Percentiles rank a stretch among this genome's conserved stretches.
Evolutionary conservation across 331 rosid species (phyloP).

Genomic region (Acacia pycnantha): DNA sequence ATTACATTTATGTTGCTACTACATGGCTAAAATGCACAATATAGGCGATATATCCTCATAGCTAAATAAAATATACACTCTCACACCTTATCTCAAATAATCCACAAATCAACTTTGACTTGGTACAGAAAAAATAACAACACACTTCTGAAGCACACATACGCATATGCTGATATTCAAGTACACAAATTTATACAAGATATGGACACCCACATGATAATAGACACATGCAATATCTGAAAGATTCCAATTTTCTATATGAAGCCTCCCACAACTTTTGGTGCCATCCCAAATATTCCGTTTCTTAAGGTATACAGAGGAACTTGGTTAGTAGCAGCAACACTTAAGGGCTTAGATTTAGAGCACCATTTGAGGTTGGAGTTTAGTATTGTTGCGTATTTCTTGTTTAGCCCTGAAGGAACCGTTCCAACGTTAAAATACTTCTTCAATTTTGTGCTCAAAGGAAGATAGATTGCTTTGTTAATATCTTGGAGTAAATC

Average conservation of each 20-base stretch:
- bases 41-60: neutral
- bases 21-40: neutral
- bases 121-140: neutral
- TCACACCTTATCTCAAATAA: neutral
- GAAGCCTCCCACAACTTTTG: conserved; percentile 24
- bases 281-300: conserved; percentile 14
- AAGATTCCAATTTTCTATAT: neutral
- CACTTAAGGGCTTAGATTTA: neutral
- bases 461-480: conserved; percentile 51
- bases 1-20: neutral
- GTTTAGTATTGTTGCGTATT: neutral
- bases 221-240: neutral
- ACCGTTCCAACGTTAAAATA: neutral
- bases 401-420: conserved; percentile 12
- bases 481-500: conserved; percentile 36
- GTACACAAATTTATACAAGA: neutral
- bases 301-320: neutral
- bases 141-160: neutral
- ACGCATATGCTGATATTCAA: neutral
- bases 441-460: neutral
- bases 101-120: neutral
- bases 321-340: neutral
- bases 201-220: too few species aligned
- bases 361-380: neutral
- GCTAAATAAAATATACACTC: neutral